Percentiles rank a stretch among this genome's conserved stretches.
These are phyloP conservation scores for Brasilioporus rufonigricans DNA, from an alignment of 768 basidiomycete genomes.

Conservation along the genomic window DNA sequence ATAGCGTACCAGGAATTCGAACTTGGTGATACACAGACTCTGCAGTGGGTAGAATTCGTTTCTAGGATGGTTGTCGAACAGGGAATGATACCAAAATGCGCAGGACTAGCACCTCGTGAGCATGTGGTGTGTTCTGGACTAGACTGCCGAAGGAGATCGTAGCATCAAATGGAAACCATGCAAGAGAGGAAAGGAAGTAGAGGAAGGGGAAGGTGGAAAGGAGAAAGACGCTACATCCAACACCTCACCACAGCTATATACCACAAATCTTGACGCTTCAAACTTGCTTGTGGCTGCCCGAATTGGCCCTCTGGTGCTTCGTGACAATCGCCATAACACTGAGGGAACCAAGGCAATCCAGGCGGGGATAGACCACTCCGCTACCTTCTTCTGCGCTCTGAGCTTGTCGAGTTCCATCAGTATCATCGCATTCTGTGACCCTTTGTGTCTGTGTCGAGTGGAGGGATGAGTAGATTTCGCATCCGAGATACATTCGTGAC, in stretches of 20 bases:
- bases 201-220: neutral
- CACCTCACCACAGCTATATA: neutral
- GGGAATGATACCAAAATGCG: neutral
- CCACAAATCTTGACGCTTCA: neutral
- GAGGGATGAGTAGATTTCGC: constrained; percentile 3
- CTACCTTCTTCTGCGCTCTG: constrained; percentile 2
- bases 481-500: neutral
- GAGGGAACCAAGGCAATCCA: neutral
- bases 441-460: neutral
- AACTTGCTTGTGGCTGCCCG: neutral
- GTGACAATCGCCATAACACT: neutral
- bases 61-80: neutral
- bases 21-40: too few relatives aligned
- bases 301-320: neutral
- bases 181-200: neutral
- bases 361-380: neutral
- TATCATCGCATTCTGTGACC: neutral
- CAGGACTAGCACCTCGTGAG: too few relatives aligned
- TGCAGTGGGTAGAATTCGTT: neutral
- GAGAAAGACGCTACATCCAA: neutral
- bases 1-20: neutral
- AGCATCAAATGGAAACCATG: neutral
- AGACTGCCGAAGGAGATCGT: too few relatives aligned
- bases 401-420: constrained; percentile 10
- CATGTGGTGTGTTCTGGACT: too few relatives aligned